Base-by-base conservation (phyloP, 2,329 filamentous ascomycete genomes). In the Zasmidium cellare region DNA sequence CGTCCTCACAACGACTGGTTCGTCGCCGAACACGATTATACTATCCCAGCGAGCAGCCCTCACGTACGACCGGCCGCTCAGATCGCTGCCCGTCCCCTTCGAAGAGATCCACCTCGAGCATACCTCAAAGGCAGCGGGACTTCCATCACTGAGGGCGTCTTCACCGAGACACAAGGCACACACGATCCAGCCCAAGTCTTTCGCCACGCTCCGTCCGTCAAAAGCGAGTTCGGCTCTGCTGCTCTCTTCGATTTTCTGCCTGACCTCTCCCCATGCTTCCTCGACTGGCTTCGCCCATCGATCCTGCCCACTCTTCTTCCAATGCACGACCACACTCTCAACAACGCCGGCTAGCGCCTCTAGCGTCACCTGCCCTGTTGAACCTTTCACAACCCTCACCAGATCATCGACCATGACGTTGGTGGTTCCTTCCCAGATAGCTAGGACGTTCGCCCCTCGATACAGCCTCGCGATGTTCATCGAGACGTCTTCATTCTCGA, bases 391-490 rank as follows among this genome's bases (percentile, higher is more conserved):
- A 3, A 80, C 76, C 0, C 80, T 71, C 24, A 81, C 72, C 3
- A 80, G 71, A 61, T 83, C 80, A 41, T 78, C 78, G 3, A 84
- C 84, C 55, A 91, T 77, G 5, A 91, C 86, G 65, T 90, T 87
- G 0, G 87, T 89, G 0, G 88, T 91, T 1, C 88, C 87, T 71
- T 89, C 87, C 86, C 87, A 89, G 50, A 91, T 90, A 14, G 83
- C 80, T 51, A 84, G 74, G 2, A 90, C 87, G 7, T 78, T 74
- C 1, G 81, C 83, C 65, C 91, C 88, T 7, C 89, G 81, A 65
- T 85, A 85, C 1, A 90, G 75, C 6, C 86, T 80, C 0, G 87
- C 81, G 2, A 91, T 75, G 66, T 91, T 91, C 57, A 89, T 76
- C 38, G 84, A 80, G 51, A 86, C 84, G 57, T 85, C 82, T 58